These are phyloP conservation scores for Xylariaceae sp. DNA, from an alignment of 2,329 filamentous ascomycete genomes.

Conservation along the genomic window DNA sequence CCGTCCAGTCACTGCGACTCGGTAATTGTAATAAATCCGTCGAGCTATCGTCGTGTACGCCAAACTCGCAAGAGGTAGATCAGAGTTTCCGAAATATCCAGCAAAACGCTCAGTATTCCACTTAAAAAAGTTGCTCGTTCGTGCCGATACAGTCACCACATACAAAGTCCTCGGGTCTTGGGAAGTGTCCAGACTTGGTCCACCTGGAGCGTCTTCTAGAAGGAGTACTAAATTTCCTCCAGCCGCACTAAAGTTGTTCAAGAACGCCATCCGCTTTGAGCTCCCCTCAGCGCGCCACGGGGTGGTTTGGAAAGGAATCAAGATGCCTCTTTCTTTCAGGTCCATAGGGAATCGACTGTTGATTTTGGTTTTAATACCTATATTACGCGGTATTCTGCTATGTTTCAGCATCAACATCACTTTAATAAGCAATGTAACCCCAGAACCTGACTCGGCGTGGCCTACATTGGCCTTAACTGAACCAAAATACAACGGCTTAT, in stretches of 20 bases:
- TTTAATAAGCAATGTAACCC: conserved; percentile 23
- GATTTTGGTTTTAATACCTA: conserved; percentile 45
- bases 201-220: conserved; percentile 21
- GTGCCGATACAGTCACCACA: conserved; percentile 50
- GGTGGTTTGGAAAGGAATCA: conserved; percentile 35
- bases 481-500: conserved; percentile 40
- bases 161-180: conserved; percentile 48
- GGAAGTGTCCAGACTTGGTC: background rate
- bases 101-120: conserved; percentile 51
- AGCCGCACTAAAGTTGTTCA: conserved; percentile 51
- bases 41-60: conserved; percentile 64
- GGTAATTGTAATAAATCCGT: conserved; percentile 51
- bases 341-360: conserved; percentile 32
- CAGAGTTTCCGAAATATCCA: conserved; percentile 45
- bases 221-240: conserved; percentile 44
- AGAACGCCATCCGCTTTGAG: conserved; percentile 28
- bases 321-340: conserved; percentile 34
- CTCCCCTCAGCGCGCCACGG: conserved; percentile 28
- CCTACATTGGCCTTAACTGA: conserved; percentile 45
- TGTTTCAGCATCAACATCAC: conserved; percentile 20
- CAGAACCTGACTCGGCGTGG: conserved; percentile 39
- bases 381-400: conserved; percentile 41
- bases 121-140: conserved; percentile 46
- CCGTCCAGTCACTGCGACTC: conserved; percentile 41
- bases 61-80: conserved; percentile 48